Evolutionary conservation across 495 filamentous ascomycete species (phyloP).

Genomic region (Penicillium salamii): DNA sequence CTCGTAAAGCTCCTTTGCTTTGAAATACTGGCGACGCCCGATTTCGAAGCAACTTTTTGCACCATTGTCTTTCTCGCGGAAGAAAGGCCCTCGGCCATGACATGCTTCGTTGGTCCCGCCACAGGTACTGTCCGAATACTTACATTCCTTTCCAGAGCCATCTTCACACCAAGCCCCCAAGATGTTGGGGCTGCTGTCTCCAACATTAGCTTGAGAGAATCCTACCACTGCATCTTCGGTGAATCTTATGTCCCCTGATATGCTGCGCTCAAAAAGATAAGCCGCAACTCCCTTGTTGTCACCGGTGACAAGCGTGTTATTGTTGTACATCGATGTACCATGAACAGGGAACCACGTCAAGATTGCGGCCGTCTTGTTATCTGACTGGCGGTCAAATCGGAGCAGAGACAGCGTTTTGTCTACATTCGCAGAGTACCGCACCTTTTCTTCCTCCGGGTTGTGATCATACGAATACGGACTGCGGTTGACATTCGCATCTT

Average conservation of each 20-base stretch:
- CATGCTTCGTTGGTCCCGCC: constrained; percentile 71
- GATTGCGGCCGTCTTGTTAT: constrained; percentile 72
- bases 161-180: constrained; percentile 82
- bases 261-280: constrained; percentile 74
- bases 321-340: constrained; percentile 86
- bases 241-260: constrained; percentile 48
- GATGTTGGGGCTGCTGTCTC: constrained; percentile 88
- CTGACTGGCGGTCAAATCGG: constrained; percentile 69
- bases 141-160: constrained; percentile 62
- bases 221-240: constrained; percentile 81
- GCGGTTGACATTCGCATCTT: constrained; percentile 85
- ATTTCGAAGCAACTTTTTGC: constrained; percentile 74
- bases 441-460: constrained; percentile 79
- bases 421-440: constrained; percentile 69
- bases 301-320: constrained; percentile 88
- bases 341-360: constrained; percentile 95
- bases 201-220: constrained; percentile 93
- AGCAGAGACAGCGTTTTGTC: constrained; percentile 86
- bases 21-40: constrained; percentile 61
- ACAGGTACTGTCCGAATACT: constrained; percentile 78
- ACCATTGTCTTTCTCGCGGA: constrained; percentile 64
- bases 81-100: constrained; percentile 83
- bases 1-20: constrained; percentile 60
- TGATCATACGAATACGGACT: constrained; percentile 88
- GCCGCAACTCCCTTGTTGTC: constrained; percentile 98